Base-by-base conservation (phyloP, 768 basidiomycete species). In the Podaxis rugospora region DNA sequence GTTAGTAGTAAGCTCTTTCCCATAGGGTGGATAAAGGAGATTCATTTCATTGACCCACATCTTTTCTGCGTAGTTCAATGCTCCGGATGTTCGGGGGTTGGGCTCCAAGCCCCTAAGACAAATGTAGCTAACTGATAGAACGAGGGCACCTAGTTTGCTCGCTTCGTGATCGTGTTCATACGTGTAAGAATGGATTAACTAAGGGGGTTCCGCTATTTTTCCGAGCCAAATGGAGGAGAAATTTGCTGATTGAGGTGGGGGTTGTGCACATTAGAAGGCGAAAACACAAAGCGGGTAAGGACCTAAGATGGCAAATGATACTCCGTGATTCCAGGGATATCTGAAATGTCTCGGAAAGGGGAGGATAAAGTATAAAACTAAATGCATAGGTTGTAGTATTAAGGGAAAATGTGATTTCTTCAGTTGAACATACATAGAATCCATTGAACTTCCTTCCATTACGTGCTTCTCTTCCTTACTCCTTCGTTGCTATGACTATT, bases 401-500 rank as follows among this genome's bases (percentile, higher is more conserved):
- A 44, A 47, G 28, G 25, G 27, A 28, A 36, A 27, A 46, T 14
- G 32, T 18, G 11, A 53, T 37, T 36, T 54, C 59, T 47, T 61
- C 59, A 2, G 7, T 27, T 14, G 47, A 47, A 47, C 46, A 18
- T 44, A 53, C 59, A 53, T 6, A 25, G 14, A 32, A 32, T 32
- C 55, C 42, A 42, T 25, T 40, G 53, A 42, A 11, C 49, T 59
- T 51, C 32, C 49, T 27, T 40, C 36, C 37, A 25, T 27, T 54
- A 16, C n/a, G 21, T 25, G 10, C 36, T 27, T n/a, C 14, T 25
- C 10, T 27, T 39, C 23, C 18, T 27, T 14, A 18, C 11, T 16
- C 14, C 25, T 25, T 42, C 27, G 18, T 21, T 4, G 36, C 7
- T 21, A n/a, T 18, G 5, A 49, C 67, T 61, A 73, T 62, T 72